These are phyloP conservation scores for Carex arenaria DNA, from an alignment of 202 grass and related monocot species.

Conservation along the genomic window DNA sequence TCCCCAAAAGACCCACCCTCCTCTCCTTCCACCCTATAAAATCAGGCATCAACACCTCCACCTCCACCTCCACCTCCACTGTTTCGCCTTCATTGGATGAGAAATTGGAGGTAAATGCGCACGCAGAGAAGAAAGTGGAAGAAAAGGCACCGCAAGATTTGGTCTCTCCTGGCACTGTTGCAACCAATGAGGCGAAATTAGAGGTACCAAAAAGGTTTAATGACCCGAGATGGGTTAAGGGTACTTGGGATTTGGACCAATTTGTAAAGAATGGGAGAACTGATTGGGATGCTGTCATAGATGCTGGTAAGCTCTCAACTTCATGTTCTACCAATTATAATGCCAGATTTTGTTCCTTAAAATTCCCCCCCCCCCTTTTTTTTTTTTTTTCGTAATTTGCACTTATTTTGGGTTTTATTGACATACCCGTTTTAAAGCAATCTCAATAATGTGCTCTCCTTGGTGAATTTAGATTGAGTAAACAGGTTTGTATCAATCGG, in stretches of 20 bases:
- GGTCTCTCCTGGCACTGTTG: constrained; percentile 31
- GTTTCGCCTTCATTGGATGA: constrained; percentile 20
- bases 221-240: constrained; percentile 74
- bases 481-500: neutral
- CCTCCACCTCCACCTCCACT: constrained; percentile 16
- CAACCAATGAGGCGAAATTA: neutral
- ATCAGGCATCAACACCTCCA: neutral
- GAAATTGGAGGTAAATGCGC: constrained; percentile 27
- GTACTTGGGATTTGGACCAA: constrained; percentile 75
- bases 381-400: no score
- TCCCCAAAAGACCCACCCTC: constrained; percentile 8
- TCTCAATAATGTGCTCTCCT: neutral
- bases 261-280: constrained; percentile 60
- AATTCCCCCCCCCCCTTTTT: no score
- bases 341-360: neutral
- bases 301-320: constrained; percentile 49
- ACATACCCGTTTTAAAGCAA: no score
- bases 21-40: constrained; percentile 9
- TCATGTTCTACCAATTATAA: neutral
- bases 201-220: constrained; percentile 38
- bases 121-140: constrained; percentile 8
- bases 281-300: constrained; percentile 89
- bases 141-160: constrained; percentile 8
- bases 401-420: no score
- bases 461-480: neutral